Base-by-base conservation (phyloP, 192 early-diverging fungal species). In the Umbelopsis ramanniana region DNA sequence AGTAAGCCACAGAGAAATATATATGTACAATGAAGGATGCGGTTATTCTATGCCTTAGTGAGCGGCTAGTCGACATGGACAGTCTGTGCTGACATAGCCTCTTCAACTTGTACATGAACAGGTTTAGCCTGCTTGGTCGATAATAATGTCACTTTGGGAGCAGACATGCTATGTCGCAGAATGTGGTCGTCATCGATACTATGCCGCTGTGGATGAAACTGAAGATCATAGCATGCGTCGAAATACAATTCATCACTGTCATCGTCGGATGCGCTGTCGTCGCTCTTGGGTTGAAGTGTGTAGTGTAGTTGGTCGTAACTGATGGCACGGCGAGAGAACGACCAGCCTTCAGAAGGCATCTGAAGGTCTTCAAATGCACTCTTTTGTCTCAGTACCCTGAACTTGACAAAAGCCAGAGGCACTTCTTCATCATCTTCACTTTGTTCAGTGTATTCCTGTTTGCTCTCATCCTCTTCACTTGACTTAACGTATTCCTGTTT, bases 291-390 rank as follows among this genome's bases (percentile, higher is more conserved):
- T 19, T n/a, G 57, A 19, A 37, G 24, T 37, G 29, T 35, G 19
- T 63, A 63, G 26, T 63, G 35, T 14, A 63, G 17, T 26, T 63
- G 57, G 57, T 63, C 57, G 33, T 63, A 63, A 35, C 57, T 63
- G 17, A 63, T 63, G 17, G 57, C 57, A 11, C 57, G 24, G 33
- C 57, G 57, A 50, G 48, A 50, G 17, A 50, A 50, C 5, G 57
- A 63, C 57, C 57, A 63, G 26, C 57, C 33, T 14, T 63, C 17
- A 19, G 57, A 37, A 37, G 57, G 57, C 57, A 63, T 63, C 2
- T 37, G 19, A 1, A 63, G 33, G 11, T 63, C 15, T 63, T 63
- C 17, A 14, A 38, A 37, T 0, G 29, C 26, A 19, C 12, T 37
- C 19, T 63, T 63, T 7, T 29, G 23, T 7, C 14, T 29, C 6